Evolutionary conservation across 202 grass and related monocot species (phyloP), one percentile per base, ranked within the genome.

Genomic region (Brachypodium distachyon): DNA sequence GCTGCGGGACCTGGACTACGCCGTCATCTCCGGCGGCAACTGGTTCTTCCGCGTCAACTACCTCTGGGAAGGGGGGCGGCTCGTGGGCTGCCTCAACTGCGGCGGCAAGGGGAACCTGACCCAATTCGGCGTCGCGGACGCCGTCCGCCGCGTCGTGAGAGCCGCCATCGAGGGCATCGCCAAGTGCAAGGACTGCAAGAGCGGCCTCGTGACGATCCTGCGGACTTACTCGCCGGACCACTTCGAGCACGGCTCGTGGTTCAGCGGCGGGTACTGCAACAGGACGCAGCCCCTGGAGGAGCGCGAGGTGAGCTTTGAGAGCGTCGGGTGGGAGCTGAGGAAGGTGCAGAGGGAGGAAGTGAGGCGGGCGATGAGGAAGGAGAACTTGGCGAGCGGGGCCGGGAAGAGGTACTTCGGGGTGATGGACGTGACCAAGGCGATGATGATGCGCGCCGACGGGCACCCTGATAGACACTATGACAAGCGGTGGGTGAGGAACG

Each of bases 371-470:
- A 88, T 44, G 27, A 69, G 41, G 63, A 79, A 23, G 29, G 51
- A 54, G 47, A 16, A n/a, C n/a, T n/a, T n/a, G n/a, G n/a, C 48
- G 41, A 19, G 76, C 25, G 47, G 18, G 0, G 53, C 8, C 7
- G 67, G 39, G 28, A 79, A 50, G 9, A 74, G 23, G 32, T 71
- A 41, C 70, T 90, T 90, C 50, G 89, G 70, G 40, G 28, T 92
- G 22, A 68, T 95, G 53, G 91, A 98, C 65, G 89, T 98, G 49
- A 98, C 95, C 12, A 90, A 65, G 70, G 87, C 91, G 22, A 98
- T 90, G 89, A 98, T 98, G 95, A 68, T 95, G 68, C 86, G 95
- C 57, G 95, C 89, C 48, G 95, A 98, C 28, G 95, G 82, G 3
- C 95, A 98, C 77, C 95, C 91, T 0, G 95, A 85, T 40, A 41